A percentile compares a stretch with the other conserved stretches of the same genome.
phyloP scores from a whole-genome alignment of 306 rosid genomes.

The Coriaria nepalensis region DNA sequence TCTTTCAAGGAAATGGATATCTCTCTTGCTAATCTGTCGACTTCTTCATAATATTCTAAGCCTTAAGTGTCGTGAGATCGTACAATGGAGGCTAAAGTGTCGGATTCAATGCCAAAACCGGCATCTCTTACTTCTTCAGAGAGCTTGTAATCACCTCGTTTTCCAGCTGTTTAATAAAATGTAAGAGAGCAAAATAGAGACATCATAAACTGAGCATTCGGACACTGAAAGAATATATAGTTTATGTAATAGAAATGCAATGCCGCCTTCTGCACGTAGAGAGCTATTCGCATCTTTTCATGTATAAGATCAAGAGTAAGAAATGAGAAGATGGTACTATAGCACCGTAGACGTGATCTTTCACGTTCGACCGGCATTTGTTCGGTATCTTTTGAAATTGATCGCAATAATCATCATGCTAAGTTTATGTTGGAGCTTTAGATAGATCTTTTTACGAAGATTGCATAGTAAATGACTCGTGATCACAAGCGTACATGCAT shows the following conservation, averaged over 20 bases:
- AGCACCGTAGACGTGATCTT: no score
- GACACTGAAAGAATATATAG: neutral
- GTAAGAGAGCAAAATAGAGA: neutral
- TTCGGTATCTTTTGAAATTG: no score
- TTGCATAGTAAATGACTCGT: no score
- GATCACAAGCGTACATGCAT: no score
- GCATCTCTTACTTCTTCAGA: slow-evolving; percentile 40
- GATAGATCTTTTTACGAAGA: no score
- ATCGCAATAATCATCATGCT: no score
- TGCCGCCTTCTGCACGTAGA: slow-evolving; percentile 71
- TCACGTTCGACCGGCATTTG: no score
- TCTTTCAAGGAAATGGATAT: slow-evolving; percentile 32
- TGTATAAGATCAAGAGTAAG: slow-evolving; percentile 20
- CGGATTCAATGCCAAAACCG: slow-evolving; percentile 54
- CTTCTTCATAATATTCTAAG: slow-evolving; percentile 36
- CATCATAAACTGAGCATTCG: neutral
- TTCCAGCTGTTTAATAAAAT: slow-evolving; percentile 35
- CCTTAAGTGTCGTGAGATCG: slow-evolving; percentile 43
- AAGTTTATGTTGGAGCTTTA: no score
- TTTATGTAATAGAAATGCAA: slow-evolving; percentile 28
- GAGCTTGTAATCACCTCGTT: slow-evolving; percentile 21
- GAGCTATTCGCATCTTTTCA: slow-evolving; percentile 66
- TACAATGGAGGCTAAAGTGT: slow-evolving; percentile 46
- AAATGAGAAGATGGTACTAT: neutral
- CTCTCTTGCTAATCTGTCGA: slow-evolving; percentile 45